These are phyloP conservation scores for Phytophthora pinifolia DNA, from an alignment of 352 stramenopile genomes.

Conservation along the genomic window DNA sequence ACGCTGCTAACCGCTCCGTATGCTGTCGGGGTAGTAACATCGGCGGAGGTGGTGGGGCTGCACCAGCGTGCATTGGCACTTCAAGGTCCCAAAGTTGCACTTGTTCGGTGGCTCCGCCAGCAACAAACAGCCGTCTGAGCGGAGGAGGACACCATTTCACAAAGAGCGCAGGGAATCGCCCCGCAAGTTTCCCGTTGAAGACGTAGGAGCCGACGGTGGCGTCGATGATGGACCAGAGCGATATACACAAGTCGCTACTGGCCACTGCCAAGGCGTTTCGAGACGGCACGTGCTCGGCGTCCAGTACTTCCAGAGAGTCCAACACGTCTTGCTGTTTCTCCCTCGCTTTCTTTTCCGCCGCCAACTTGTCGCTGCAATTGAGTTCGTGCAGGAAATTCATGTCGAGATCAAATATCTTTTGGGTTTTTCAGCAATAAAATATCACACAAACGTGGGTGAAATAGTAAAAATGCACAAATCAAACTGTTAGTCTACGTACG, in stretches of 20 bases:
- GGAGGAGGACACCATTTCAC: conserved; percentile 56
- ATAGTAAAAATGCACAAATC: conserved; percentile 2
- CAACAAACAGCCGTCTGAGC: conserved; percentile 52
- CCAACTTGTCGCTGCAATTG: conserved; percentile 50
- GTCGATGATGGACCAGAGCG: conserved; percentile 72
- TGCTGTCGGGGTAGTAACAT: conserved; percentile 35
- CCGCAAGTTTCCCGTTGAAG: conserved; percentile 58
- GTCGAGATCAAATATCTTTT: conserved; percentile 65
- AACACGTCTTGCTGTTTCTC: conserved; percentile 32
- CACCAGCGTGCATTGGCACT: conserved; percentile 30
- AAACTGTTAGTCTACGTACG: too few species aligned
- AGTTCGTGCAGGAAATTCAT: conserved; percentile 69
- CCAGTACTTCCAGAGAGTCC: conserved; percentile 43
- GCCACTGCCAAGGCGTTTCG: conserved; percentile 58
- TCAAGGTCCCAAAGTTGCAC: conserved; percentile 75
- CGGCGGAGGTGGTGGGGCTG: conserved; percentile 27
- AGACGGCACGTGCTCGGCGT: conserved; percentile 55
- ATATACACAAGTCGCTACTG: conserved; percentile 55
- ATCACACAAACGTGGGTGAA: background rate
- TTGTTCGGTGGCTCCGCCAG: conserved; percentile 36
- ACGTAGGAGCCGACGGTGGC: conserved; percentile 58
- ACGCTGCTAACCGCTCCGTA: conserved; percentile 54
- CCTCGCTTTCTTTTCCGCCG: conserved; percentile 32
- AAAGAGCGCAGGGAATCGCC: conserved; percentile 45
- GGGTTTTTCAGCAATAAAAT: background rate